These are phyloP conservation scores for Hypomyces perniciosus DNA, from an alignment of 2,329 filamentous ascomycete genomes.

Conservation along the genomic window DNA sequence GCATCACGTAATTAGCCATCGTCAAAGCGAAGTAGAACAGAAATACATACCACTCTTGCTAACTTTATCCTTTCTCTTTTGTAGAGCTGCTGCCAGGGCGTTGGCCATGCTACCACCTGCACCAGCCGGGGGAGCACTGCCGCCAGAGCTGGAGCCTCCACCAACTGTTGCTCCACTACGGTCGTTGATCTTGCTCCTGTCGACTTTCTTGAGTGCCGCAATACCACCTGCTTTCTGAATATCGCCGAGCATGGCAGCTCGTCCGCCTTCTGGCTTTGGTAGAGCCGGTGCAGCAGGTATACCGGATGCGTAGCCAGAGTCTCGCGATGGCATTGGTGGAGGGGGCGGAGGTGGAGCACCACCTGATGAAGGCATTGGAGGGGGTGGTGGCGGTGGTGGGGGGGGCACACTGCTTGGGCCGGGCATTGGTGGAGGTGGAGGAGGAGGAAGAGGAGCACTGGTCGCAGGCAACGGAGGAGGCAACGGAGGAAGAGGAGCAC, in stretches of 20 bases:
- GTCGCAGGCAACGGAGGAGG: slow-evolving; percentile 35
- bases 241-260: slow-evolving; percentile 59
- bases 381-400: slow-evolving; percentile 33
- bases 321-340: slow-evolving; percentile 51
- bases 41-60: slow-evolving; percentile 79
- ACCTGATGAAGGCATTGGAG: slow-evolving; percentile 26
- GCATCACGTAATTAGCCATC: no score
- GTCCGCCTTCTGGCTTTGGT: slow-evolving; percentile 39
- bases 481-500: slow-evolving; percentile 40
- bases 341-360: slow-evolving; percentile 43
- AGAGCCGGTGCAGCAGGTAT: slow-evolving; percentile 38
- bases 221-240: slow-evolving; percentile 67
- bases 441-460: slow-evolving; percentile 21
- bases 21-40: neutral
- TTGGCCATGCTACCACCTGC: slow-evolving; percentile 68
- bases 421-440: slow-evolving; percentile 43
- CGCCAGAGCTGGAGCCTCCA: slow-evolving; percentile 40
- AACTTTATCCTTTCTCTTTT: slow-evolving; percentile 88
- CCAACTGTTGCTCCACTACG: slow-evolving; percentile 61
- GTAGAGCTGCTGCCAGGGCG: slow-evolving; percentile 70
- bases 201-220: slow-evolving; percentile 68
- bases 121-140: slow-evolving; percentile 46
- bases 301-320: slow-evolving; percentile 51
- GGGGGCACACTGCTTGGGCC: slow-evolving; percentile 24
- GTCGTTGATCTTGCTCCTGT: slow-evolving; percentile 63